These are phyloP conservation scores for Cardamine chenopodiifolia DNA, from an alignment of 345 rosid species.

Conservation along the genomic window DNA sequence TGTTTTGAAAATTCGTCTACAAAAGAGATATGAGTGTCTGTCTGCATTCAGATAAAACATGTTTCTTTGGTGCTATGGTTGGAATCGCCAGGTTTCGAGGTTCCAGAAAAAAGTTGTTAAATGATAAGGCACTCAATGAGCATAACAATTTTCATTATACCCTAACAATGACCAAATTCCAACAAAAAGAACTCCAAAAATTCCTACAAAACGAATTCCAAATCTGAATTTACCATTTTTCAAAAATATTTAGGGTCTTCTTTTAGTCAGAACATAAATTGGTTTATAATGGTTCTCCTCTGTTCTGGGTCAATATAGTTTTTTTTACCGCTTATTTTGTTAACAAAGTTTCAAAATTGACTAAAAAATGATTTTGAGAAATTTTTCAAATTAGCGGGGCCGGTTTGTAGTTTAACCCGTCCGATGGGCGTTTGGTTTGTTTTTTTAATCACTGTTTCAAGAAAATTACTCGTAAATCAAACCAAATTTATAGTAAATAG, in stretches of 20 bases:
- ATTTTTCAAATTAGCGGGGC: background rate
- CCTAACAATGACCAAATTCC: background rate
- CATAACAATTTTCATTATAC: background rate
- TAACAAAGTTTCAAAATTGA: background rate
- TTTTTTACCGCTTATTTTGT: too few species aligned
- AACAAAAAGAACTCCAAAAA: background rate
- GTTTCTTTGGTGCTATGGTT: background rate
- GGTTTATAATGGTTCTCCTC: background rate
- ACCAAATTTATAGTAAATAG: background rate
- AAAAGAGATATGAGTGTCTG: background rate
- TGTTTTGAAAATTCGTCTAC: background rate
- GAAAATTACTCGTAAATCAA: background rate
- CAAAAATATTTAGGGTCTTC: background rate
- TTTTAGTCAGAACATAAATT: background rate
- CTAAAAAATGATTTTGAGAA: background rate
- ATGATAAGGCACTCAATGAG: background rate
- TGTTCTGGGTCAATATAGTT: constrained; percentile 7
- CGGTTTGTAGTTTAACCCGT: too few species aligned
- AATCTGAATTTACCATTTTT: background rate
- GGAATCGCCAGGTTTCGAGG: background rate
- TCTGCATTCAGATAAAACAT: constrained; percentile 1
- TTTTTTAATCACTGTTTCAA: background rate
- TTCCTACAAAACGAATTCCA: background rate
- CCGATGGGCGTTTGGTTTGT: too few species aligned
- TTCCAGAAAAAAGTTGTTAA: background rate